phyloP scores from a whole-genome alignment of 306 rosid species.

The Malus asiatica region DNA sequence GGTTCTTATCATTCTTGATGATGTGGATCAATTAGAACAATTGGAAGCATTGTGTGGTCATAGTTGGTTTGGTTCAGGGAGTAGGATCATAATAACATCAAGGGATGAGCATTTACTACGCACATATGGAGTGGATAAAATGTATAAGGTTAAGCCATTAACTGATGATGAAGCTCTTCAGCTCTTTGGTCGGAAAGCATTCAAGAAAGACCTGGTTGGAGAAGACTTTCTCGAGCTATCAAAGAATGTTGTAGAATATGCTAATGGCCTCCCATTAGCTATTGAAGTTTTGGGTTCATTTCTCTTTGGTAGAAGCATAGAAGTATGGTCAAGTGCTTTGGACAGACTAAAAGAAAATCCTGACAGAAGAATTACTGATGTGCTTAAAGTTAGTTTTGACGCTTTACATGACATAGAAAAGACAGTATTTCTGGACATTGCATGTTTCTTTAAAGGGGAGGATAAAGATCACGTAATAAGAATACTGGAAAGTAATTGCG shows the following conservation, averaged over 20 bases:
- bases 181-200: constrained; percentile 4
- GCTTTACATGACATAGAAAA: background rate
- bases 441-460: constrained; percentile 16
- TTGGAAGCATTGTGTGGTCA: background rate
- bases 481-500: constrained; percentile 1
- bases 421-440: constrained; percentile 12
- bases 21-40: background rate
- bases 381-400: constrained; percentile 1
- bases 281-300: constrained; percentile 9
- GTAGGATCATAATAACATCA: background rate
- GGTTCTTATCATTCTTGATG: constrained; percentile 10
- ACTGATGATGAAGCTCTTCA: background rate
- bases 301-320: background rate
- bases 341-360: background rate
- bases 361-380: background rate
- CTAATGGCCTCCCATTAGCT: constrained; percentile 16
- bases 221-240: background rate
- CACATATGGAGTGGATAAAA: background rate
- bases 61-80: constrained; percentile 9
- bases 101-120: background rate
- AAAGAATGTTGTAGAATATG: background rate
- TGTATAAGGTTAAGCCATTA: background rate
- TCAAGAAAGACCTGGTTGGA: background rate
- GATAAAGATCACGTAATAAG: background rate
- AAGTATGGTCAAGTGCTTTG: constrained; percentile 9